These are phyloP conservation scores for Leccinum barrowsii DNA, from an alignment of 768 basidiomycete species.

Conservation along the genomic window DNA sequence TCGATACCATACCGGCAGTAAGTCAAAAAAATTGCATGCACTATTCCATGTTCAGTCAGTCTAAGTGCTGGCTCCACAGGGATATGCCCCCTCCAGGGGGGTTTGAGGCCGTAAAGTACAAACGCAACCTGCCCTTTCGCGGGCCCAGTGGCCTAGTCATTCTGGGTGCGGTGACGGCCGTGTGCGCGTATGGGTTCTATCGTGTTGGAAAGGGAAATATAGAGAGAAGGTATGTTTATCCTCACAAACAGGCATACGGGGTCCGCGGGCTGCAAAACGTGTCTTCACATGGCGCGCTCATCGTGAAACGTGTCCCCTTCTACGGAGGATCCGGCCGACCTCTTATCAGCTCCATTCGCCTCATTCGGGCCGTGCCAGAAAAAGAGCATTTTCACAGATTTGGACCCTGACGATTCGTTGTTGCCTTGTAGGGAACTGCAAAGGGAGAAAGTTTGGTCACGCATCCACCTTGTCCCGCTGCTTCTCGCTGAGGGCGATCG, in stretches of 20 bases:
- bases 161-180: constrained; percentile 78
- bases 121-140: constrained; percentile 88
- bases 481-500: constrained; percentile 93
- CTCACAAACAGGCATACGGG: constrained; percentile 18
- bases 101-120: constrained; percentile 91
- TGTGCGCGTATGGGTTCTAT: constrained; percentile 92
- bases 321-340: constrained; percentile 45
- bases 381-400: constrained; percentile 41
- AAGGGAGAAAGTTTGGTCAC: constrained; percentile 92
- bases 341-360: constrained; percentile 42
- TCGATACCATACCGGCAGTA: constrained; percentile 30
- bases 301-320: constrained; percentile 61
- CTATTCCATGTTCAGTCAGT: constrained; percentile 6
- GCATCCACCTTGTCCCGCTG: constrained; percentile 90
- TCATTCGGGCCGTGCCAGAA: constrained; percentile 41
- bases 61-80: constrained; percentile 40
- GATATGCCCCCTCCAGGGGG: constrained; percentile 96
- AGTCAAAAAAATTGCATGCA: constrained; percentile 12
- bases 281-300: constrained; percentile 53
- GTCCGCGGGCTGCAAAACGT: constrained; percentile 73
- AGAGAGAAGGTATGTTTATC: constrained; percentile 78
- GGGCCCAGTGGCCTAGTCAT: constrained; percentile 83
- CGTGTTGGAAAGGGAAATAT: constrained; percentile 86
- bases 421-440: constrained; percentile 74
- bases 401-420: constrained; percentile 32